These are phyloP conservation scores for Trichoderma sp. DNA, from an alignment of 2,329 filamentous ascomycete genomes.

Conservation along the genomic window DNA sequence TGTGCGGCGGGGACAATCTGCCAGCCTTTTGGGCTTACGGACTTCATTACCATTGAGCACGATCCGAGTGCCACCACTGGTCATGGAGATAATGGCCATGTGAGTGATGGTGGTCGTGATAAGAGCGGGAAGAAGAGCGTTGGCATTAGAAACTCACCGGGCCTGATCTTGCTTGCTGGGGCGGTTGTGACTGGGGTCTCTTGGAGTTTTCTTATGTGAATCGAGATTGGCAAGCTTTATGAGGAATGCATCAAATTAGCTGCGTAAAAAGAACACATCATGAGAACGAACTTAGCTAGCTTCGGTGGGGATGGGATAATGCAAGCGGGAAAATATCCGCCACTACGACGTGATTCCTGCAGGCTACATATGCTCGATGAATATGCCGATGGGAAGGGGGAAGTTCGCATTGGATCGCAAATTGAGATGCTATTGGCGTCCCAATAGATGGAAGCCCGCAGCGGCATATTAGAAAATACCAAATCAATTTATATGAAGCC, in stretches of 20 bases:
- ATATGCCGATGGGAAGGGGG: background rate
- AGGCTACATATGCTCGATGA: background rate
- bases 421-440: background rate
- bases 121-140: background rate
- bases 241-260: background rate
- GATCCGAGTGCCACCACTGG: slow-evolving; percentile 27
- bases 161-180: background rate
- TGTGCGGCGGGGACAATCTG: slow-evolving; percentile 50
- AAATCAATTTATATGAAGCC: background rate
- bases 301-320: background rate
- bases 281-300: background rate
- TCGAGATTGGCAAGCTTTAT: background rate
- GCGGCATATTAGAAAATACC: background rate
- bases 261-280: background rate
- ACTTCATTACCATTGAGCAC: slow-evolving; percentile 42
- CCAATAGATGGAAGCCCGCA: background rate
- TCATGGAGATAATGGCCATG: background rate
- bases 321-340: background rate
- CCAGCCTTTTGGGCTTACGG: slow-evolving; percentile 43
- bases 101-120: background rate
- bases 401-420: background rate
- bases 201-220: background rate
- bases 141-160: background rate
- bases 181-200: background rate
- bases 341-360: background rate